Percentiles rank a stretch among this genome's conserved stretches.
phyloP scores from a whole-genome alignment of 2,329 filamentous ascomycete genomes.

The Claviceps purpurea region DNA sequence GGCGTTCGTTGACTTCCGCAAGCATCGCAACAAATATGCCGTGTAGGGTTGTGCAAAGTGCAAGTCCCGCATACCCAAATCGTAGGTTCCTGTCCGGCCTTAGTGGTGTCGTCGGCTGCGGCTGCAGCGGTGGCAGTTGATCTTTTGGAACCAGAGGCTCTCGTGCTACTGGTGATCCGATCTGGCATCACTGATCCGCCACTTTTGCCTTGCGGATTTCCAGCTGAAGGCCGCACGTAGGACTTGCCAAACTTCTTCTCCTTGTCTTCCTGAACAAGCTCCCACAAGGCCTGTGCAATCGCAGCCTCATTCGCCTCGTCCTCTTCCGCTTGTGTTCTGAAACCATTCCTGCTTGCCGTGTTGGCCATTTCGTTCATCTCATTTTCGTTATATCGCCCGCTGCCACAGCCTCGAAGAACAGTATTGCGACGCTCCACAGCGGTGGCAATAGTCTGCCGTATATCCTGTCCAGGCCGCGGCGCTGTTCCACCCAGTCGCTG shows the following conservation, averaged over 20 bases:
- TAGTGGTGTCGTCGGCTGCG: not conserved
- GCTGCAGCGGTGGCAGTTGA: not conserved
- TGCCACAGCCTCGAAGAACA: conserved; percentile 62
- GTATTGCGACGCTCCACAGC: conserved; percentile 57
- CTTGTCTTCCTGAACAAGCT: conserved; percentile 69
- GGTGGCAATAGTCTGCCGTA: conserved; percentile 57
- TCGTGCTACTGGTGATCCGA: conserved; percentile 3
- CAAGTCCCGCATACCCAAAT: conserved; percentile 42
- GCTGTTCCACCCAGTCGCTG: conserved; percentile 55
- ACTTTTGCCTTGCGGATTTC: conserved; percentile 7
- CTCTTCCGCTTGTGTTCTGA: conserved; percentile 73
- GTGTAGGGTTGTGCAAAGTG: conserved; percentile 40
- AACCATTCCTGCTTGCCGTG: conserved; percentile 54
- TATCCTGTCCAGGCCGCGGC: conserved; percentile 44
- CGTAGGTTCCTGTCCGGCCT: not conserved
- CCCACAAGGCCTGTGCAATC: conserved; percentile 74
- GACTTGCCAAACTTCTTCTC: conserved; percentile 38
- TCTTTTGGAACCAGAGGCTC: not conserved
- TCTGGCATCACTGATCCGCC: conserved; percentile 19
- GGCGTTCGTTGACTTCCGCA: conserved; percentile 32
- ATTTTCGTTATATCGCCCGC: conserved; percentile 50
- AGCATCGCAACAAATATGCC: conserved; percentile 41
- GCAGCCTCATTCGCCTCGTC: conserved; percentile 81
- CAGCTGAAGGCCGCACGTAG: conserved; percentile 34
- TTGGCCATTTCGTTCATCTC: conserved; percentile 53